Conservation (phyloP, 495 filamentous ascomycete species). For the Neohortaea acidophila region DNA sequence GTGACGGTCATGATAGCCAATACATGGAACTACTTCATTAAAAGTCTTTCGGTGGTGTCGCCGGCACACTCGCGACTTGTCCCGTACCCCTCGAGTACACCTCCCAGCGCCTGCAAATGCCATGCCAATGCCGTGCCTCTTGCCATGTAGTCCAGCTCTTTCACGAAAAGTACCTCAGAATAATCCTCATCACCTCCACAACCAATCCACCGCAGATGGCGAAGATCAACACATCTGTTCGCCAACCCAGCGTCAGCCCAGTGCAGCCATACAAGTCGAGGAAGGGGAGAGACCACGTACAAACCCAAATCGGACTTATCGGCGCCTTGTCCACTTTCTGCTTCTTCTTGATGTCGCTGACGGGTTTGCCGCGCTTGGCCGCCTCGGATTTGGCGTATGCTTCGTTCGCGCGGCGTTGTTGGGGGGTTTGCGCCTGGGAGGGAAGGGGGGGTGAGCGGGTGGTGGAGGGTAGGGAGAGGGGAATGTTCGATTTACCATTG, state of each 20-base stretch:
- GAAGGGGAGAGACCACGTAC: conserved; percentile 38
- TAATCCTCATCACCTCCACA: conserved; percentile 70
- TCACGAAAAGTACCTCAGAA: conserved; percentile 32
- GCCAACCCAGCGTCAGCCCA: not conserved
- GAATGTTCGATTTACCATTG: too few species aligned
- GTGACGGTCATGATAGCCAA: too few species aligned
- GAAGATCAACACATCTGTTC: conserved; percentile 52
- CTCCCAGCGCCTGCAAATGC: too few species aligned
- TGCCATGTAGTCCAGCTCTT: too few species aligned
- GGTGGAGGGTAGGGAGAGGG: not conserved
- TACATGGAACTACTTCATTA: too few species aligned
- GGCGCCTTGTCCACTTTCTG: conserved; percentile 54
- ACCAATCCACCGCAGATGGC: conserved; percentile 70
- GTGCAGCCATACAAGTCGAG: not conserved
- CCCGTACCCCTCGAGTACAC: too few species aligned
- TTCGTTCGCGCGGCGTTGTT: conserved; percentile 79
- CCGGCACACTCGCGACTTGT: too few species aligned
- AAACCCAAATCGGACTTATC: conserved; percentile 65
- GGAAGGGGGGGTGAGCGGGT: not conserved
- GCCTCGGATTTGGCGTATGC: conserved; percentile 68
- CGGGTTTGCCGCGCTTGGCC: conserved; percentile 68
- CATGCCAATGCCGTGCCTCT: too few species aligned
- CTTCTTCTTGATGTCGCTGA: conserved; percentile 50
- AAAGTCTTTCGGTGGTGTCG: too few species aligned
- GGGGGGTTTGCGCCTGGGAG: conserved; percentile 75